Conservation (phyloP, 257 asterid genomes). For the Fraxinus anomala region DNA sequence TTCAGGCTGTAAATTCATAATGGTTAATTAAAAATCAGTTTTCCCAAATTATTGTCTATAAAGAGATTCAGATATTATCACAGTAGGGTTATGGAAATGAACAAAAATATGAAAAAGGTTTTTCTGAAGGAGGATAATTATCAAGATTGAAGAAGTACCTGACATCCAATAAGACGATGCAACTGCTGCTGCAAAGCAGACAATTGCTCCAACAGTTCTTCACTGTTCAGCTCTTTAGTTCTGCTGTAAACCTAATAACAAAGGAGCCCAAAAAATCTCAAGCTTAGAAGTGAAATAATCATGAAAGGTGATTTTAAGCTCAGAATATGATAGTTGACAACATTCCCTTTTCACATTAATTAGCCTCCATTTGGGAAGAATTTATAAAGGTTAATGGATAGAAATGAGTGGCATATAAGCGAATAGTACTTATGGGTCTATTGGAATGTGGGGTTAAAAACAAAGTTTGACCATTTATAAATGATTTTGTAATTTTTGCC, state of each 20-base stretch:
- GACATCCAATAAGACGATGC: conserved; percentile 91
- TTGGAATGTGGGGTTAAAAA: too few species aligned
- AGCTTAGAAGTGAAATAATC: background rate
- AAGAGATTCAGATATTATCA: conserved; percentile 18
- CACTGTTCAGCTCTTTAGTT: conserved; percentile 87
- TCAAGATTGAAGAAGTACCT: conserved; percentile 48
- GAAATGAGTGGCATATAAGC: too few species aligned
- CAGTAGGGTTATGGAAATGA: background rate
- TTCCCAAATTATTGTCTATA: background rate
- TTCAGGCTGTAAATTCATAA: conserved; percentile 73
- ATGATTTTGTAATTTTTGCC: too few species aligned
- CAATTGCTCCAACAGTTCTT: conserved; percentile 84
- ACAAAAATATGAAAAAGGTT: background rate
- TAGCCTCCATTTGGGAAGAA: too few species aligned
- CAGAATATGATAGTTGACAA: background rate
- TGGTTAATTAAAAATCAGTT: conserved; percentile 11
- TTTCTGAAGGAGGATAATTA: background rate
- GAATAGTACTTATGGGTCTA: too few species aligned
- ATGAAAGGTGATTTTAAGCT: conserved; percentile 10
- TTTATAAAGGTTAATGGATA: too few species aligned
- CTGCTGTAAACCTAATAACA: conserved; percentile 75
- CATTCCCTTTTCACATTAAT: background rate
- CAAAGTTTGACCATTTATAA: too few species aligned
- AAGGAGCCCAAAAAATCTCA: conserved; percentile 28
- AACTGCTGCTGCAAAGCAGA: conserved; percentile 94